phyloP scores from a whole-genome alignment of 495 filamentous ascomycete genomes.

The Neurospora sp. region DNA sequence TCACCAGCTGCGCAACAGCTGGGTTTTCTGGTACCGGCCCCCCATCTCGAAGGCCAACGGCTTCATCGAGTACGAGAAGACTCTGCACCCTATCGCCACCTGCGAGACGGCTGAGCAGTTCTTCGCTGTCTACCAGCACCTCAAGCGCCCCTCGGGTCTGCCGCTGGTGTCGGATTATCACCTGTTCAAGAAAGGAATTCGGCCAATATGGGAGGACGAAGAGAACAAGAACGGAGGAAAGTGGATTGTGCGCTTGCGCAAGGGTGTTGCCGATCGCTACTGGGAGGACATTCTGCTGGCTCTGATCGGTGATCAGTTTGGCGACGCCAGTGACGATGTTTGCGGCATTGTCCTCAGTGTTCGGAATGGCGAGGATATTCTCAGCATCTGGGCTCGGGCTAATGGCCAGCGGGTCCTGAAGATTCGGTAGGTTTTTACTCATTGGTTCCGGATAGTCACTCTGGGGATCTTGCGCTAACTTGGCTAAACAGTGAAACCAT shows the following conservation, averaged over 20 bases:
- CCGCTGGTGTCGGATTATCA: constrained; percentile 96
- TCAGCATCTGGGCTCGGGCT: constrained; percentile 94
- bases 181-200: constrained; percentile 92
- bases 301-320: constrained; percentile 90
- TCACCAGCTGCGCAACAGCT: constrained; percentile 70
- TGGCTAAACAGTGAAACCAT: constrained; percentile 64
- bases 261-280: constrained; percentile 92
- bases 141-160: constrained; percentile 78
- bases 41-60: constrained; percentile 77
- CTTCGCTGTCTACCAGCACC: constrained; percentile 81
- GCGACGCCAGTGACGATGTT: constrained; percentile 86
- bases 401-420: constrained; percentile 90
- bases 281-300: constrained; percentile 94
- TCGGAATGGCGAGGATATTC: constrained; percentile 87
- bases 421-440: constrained; percentile 59
- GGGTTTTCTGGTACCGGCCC: constrained; percentile 95
- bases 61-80: constrained; percentile 97
- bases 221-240: constrained; percentile 94
- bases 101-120: constrained; percentile 84
- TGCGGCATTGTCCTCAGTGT: constrained; percentile 92
- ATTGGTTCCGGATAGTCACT: neutral
- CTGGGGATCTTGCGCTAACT: constrained; percentile 2
- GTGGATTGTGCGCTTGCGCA: constrained; percentile 93
- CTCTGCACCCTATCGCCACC: constrained; percentile 70
- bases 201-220: constrained; percentile 97